Evolutionary conservation across 2,329 filamentous ascomycete species (phyloP), one percentile per base, ranked within the genome.

Genomic region (Fonsecaea pugnacius): DNA sequence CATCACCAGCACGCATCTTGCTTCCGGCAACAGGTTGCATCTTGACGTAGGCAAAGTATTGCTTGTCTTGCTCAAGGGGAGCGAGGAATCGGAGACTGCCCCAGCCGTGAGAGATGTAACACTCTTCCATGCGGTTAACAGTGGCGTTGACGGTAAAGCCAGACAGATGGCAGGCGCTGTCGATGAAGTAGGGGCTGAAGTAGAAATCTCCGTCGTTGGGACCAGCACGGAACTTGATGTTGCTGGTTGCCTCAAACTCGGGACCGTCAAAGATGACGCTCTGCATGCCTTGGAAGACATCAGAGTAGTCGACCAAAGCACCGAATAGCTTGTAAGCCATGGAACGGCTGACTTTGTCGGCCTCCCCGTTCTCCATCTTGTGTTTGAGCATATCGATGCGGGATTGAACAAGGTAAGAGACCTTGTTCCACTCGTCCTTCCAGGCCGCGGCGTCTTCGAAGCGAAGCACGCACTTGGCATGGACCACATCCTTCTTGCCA

Each of bases 81-180:
- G 82, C 82, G 50, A 84, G 76, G 70, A 84, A 82, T 69, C 83
- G 84, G 78, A 88, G 84, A 2, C 81, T 83, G 56, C 81, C 81
- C 85, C 85, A 87, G 40, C 85, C 85, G 70, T 87, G 85, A 36
- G 85, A 87, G 67, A 87, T 84, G 74, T 85, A 87, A 64, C 87
- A 84, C 58, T 83, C 82, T 69, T 84, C 83, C 70, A 84, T 83
- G 0, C 84, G 85, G 70, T 87, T 84, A 30, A 85, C 79, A 7
- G 84, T 73, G 62, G 69, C 68, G 52, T 76, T 77, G 72, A 75
- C 72, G 27, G 76, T 72, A 27, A 78, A 73, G 3, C 75, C 75
- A 33, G 71, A 73, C 3, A 77, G 63, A 58, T 78, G 76, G 24
- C 73, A 72, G n/a, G 77, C 67, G 50, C 75, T 75, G 69, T 79